A percentile compares a stretch with the other conserved stretches of the same genome.
These are phyloP conservation scores for Xerocomus potaroensis DNA, from an alignment of 768 basidiomycete genomes.

Conservation along the genomic window DNA sequence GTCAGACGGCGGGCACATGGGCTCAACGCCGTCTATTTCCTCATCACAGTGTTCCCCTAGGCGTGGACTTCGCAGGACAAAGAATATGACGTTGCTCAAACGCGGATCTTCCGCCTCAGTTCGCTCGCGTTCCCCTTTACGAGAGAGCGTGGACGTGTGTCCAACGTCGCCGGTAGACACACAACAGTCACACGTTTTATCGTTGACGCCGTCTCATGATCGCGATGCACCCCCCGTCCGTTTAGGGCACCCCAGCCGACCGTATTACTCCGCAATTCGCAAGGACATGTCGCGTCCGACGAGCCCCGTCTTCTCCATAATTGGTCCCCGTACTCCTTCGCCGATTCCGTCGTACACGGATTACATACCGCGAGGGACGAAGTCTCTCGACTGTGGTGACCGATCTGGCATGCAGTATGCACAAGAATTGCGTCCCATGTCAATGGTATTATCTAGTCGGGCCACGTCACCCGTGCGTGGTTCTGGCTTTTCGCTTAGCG, in stretches of 20 bases:
- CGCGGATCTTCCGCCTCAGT: slow-evolving; percentile 22
- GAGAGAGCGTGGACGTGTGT: slow-evolving; percentile 17
- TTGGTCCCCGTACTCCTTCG: slow-evolving; percentile 25
- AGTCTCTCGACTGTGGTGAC: slow-evolving; percentile 29
- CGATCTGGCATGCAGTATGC: slow-evolving; percentile 16
- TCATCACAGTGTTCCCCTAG: slow-evolving; percentile 27
- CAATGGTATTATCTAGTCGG: slow-evolving; percentile 23
- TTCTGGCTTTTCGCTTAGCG: slow-evolving; percentile 53
- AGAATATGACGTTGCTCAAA: slow-evolving; percentile 32
- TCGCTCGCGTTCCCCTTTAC: slow-evolving; percentile 21
- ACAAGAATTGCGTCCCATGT: slow-evolving; percentile 26
- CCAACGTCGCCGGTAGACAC: slow-evolving; percentile 16
- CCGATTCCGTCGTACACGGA: slow-evolving; percentile 23
- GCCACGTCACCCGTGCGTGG: slow-evolving; percentile 13
- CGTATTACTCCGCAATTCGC: slow-evolving; percentile 55
- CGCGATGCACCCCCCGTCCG: slow-evolving; percentile 29
- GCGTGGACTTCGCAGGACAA: slow-evolving; percentile 39
- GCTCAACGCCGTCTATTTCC: slow-evolving; percentile 20
- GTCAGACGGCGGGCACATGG: slow-evolving; percentile 12
- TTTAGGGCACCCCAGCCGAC: slow-evolving; percentile 49
- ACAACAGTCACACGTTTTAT: slow-evolving; percentile 18
- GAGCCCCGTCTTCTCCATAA: slow-evolving; percentile 28
- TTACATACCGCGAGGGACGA: slow-evolving; percentile 28
- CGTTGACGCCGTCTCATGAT: slow-evolving; percentile 20
- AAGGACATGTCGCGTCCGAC: slow-evolving; percentile 41